phyloP scores from a whole-genome alignment of 192 early-diverging fungal species.

The Powellomyces hirtus region DNA sequence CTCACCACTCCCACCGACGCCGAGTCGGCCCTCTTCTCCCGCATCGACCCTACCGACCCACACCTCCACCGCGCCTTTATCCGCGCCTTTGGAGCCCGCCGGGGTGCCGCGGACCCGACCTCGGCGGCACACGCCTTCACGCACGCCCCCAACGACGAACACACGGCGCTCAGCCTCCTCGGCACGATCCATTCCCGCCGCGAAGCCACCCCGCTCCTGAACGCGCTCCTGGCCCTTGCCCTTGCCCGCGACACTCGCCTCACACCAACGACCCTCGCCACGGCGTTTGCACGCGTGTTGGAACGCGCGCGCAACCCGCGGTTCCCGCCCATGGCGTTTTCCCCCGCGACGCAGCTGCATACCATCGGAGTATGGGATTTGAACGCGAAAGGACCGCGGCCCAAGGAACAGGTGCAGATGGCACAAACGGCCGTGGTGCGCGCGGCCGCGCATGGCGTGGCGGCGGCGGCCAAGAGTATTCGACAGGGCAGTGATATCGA shows the following conservation, averaged over 20 bases:
- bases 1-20: not conserved
- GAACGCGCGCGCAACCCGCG: not conserved
- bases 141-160: not conserved
- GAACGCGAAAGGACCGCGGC: not conserved
- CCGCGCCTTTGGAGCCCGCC: slow-evolving; percentile 12
- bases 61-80: slow-evolving; percentile 20
- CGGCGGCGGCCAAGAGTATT: slow-evolving; percentile 7
- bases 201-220: slow-evolving; percentile 8
- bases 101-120: slow-evolving; percentile 1
- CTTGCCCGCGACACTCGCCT: slow-evolving; percentile 1
- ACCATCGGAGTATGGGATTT: slow-evolving; percentile 8
- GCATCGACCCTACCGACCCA: slow-evolving; percentile 14
- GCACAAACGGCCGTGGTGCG: slow-evolving; percentile 8
- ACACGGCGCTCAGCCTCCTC: not conserved
- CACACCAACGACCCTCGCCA: not conserved
- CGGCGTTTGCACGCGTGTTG: slow-evolving; percentile 12
- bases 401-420: not conserved
- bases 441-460: slow-evolving; percentile 21
- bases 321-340: slow-evolving; percentile 19
- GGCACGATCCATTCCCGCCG: slow-evolving; percentile 1
- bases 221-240: not conserved
- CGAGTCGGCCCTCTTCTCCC: not conserved
- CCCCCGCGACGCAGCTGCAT: not conserved
- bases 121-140: slow-evolving; percentile 13
- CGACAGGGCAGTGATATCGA: slow-evolving; percentile 13